Base-by-base conservation (phyloP, 441 rosid species). In the Adansonia gregorii region DNA sequence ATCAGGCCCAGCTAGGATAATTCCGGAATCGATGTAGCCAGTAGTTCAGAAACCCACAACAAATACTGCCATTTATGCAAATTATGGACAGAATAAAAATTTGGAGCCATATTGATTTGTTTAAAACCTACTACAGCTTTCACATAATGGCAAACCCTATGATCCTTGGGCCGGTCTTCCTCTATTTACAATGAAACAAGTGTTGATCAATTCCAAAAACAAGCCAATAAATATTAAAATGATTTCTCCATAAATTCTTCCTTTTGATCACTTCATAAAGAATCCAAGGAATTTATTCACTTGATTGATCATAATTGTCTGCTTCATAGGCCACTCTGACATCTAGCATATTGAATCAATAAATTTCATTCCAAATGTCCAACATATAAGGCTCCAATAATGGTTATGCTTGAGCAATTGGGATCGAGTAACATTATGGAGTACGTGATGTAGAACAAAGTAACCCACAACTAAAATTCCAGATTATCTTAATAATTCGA, bases 41-140 rank as follows among this genome's bases (percentile, higher is more conserved):
- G 45, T 61, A 69, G 55, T 58, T 58, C 39, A 73, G 48, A 58
- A 58, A 43, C 41, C 39, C 67, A 73, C 17, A 72, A 39, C 22
- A 59, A 43, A 3, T 15, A 61, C n/a, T 48, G 58, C 58, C 60
- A 63, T 61, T 63, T 22, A 73, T n/a, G 58, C 2, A 71, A 52
- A 8, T 52, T 52, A 27, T 51, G 61, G 8, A 52, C 74, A 70
- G 59, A 51, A 22, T 8, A 71, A 8, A 51, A 51, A 4, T 8
- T 15, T 8, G 24, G 14, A 71, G 24, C 48, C 12, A 24, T 52
- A 71, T 54, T 51, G 17, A 48, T 69, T 69, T 48, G 55, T 69
- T 35, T 14, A 69, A 4, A 1, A 46, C 43, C 14, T 49, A 22
- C 73, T 22, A 68, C 58, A 22, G 39, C 45, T 8, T 27, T 63